Conservation (phyloP, 2,329 filamentous ascomycete species). For the Fusarium anthophilum region DNA sequence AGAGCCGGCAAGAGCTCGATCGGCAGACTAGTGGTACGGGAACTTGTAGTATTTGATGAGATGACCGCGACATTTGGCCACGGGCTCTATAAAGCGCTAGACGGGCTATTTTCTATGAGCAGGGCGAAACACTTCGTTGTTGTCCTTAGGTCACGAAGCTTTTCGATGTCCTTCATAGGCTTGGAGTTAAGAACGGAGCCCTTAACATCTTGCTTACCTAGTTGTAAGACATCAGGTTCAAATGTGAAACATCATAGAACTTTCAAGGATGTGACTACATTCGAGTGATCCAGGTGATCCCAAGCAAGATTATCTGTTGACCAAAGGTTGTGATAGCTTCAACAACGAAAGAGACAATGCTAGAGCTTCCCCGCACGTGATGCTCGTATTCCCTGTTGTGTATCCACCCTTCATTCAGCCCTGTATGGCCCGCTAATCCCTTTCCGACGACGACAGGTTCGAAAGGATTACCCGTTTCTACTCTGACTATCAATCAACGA, state of each 20-base stretch:
- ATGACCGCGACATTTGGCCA: background rate
- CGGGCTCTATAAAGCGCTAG: background rate
- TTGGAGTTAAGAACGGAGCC: too few relatives aligned
- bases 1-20: background rate
- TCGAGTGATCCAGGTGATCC: background rate
- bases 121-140: too few relatives aligned
- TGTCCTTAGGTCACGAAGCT: too few relatives aligned
- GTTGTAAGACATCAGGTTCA: background rate
- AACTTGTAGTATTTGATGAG: background rate
- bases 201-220: too few relatives aligned
- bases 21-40: background rate
- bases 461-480: constrained; percentile 43
- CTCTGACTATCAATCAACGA: constrained; percentile 16
- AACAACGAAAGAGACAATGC: background rate
- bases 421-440: constrained; percentile 32
- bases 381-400: background rate
- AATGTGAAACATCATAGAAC: background rate
- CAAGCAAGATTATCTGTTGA: background rate
- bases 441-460: constrained; percentile 30
- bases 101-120: too few relatives aligned
- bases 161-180: too few relatives aligned
- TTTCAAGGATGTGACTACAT: background rate
- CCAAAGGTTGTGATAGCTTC: background rate
- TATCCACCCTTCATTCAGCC: constrained; percentile 29
- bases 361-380: constrained; percentile 23